Evolutionary conservation across 345 rosid species (phyloP).

Genomic region (Hypericum perforatum): DNA sequence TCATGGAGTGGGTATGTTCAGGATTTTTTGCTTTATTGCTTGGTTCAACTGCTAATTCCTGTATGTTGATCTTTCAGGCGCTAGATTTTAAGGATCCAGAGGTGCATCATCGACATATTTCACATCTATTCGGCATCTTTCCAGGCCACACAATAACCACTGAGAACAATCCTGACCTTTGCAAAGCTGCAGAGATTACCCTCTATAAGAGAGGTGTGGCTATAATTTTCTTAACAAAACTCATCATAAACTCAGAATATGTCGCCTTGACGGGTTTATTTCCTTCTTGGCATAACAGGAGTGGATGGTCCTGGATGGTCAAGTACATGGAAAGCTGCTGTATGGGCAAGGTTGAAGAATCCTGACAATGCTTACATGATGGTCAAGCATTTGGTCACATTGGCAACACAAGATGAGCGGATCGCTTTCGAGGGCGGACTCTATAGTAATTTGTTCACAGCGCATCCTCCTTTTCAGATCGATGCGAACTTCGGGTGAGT

Average conservation of each 20-base stretch:
- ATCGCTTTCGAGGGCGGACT: conserved; percentile 59
- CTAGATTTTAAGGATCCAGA: too few species aligned
- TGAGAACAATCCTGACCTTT: conserved; percentile 1
- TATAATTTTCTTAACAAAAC: too few species aligned
- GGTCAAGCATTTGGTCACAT: conserved; percentile 59
- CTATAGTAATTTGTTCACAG: conserved; percentile 79
- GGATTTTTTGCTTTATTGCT: too few species aligned
- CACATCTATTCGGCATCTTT: too few species aligned
- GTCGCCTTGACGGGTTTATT: too few species aligned
- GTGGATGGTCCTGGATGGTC: conserved; percentile 99
- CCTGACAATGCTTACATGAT: conserved; percentile 59
- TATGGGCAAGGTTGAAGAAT: conserved; percentile 78
- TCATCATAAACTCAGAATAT: too few species aligned
- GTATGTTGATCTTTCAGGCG: too few species aligned
- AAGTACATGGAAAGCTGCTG: conserved; percentile 70
- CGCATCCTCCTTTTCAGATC: conserved; percentile 98
- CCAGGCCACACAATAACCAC: too few species aligned
- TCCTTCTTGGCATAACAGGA: not conserved
- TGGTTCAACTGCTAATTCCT: too few species aligned
- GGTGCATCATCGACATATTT: too few species aligned
- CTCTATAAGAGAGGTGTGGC: too few species aligned
- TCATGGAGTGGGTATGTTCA: too few species aligned
- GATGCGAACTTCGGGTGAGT: conserved; percentile 44
- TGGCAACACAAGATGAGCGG: conserved; percentile 69
- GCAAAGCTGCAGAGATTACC: not conserved